Evolutionary conservation across 2,329 filamentous ascomycete genomes (phyloP), one percentile per base, ranked within the genome.

Genomic region (Tolypocladium album): DNA sequence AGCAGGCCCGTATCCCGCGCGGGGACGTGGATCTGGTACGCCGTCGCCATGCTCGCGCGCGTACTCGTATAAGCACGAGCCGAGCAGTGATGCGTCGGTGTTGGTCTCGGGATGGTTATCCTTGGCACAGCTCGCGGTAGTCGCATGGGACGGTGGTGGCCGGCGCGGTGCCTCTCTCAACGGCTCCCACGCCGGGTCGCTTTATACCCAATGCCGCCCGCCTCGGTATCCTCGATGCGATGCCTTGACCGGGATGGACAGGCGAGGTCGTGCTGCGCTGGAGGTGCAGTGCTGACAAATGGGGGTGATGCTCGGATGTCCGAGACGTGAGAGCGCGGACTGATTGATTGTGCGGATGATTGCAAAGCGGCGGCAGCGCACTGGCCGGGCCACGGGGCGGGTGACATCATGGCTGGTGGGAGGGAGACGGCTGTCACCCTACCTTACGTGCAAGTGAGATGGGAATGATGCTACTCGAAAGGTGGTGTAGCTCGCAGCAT

Each of bases 1-100:
- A 80, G 74, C 9, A 85, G 68, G 5, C 83, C 84, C 0, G 79
- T 80, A 58, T 84, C 76, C 3, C 77, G 70, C 1, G 78, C 69
- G 5, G 71, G 68, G 58, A 87, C 72, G 24, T 77, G 68, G 57
- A 86, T 79, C 17, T 73, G 76, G 63, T 74, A 76, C 2, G 80
- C 64, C 2, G 79, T 79, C 1, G 80, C 77, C 76, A 81, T 81
- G 53, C 5, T 63, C 9, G 27, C 8, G 3, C 3, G 27, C 13
- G 27, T 52, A 34, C 1, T 3, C 5, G 24, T 52, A 34, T 11
- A 2, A 2, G 24, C 27, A 34, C 47, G 17, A 34, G 6, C 15
- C 15, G 47, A 47, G 12, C 2, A 11, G 47, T 12, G 17, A 12
- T 20, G 34, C 15, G 4, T 20, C 27, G 1, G n/a, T 52, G 15